These are phyloP conservation scores for Juglanconis oblonga DNA, from an alignment of 2,329 filamentous ascomycete species.

Conservation along the genomic window DNA sequence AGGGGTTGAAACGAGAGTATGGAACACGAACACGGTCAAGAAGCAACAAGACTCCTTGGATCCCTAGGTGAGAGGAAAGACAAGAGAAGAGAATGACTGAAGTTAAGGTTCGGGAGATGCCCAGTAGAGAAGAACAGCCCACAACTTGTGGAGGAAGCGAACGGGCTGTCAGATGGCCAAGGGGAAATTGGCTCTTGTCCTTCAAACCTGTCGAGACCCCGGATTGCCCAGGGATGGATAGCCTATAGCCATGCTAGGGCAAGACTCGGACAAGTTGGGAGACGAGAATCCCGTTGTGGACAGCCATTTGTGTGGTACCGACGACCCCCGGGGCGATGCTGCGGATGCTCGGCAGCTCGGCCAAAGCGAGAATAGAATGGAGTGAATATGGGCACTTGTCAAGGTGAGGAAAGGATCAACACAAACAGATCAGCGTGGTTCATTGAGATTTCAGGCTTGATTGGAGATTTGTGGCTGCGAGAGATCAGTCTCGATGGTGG, in stretches of 20 bases:
- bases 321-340: neutral
- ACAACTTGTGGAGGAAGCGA: conserved; percentile 7
- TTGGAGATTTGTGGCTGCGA: conserved; percentile 8
- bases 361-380: conserved; percentile 5
- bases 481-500: neutral
- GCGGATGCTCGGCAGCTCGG: conserved; percentile 9
- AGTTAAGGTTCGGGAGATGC: neutral
- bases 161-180: conserved; percentile 2
- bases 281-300: neutral
- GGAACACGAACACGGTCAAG: conserved; percentile 1
- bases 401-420: neutral
- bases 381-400: neutral
- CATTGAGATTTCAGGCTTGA: neutral
- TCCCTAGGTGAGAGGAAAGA: neutral
- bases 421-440: neutral
- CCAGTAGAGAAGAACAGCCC: conserved; percentile 4
- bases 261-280: neutral
- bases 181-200: conserved; percentile 2
- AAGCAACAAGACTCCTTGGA: conserved; percentile 2
- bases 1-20: conserved; percentile 14
- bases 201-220: neutral
- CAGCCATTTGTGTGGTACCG: neutral
- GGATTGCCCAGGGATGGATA: conserved; percentile 6
- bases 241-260: neutral
- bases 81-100: conserved; percentile 9